phyloP scores from a whole-genome alignment of 1,139 yeast genomes.

The Taphrina flavorubra region DNA sequence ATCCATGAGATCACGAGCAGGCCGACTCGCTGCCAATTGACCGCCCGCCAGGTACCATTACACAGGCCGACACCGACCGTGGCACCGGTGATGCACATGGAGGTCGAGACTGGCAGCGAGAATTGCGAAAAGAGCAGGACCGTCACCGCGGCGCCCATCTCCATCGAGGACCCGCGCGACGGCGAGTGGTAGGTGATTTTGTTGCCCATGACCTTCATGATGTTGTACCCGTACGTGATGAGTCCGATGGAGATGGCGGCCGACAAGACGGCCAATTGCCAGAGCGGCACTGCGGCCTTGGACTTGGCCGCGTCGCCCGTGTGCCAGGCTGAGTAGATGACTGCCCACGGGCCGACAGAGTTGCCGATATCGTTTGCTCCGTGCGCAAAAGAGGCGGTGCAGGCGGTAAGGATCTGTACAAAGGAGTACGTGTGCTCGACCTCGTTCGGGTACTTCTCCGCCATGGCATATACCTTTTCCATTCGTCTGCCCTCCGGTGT shows the following conservation, averaged over 20 bases:
- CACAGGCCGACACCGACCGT: conserved; percentile 77
- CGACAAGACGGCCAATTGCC: conserved; percentile 75
- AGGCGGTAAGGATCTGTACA: conserved; percentile 74
- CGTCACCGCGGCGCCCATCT: conserved; percentile 78
- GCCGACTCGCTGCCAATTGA: conserved; percentile 77
- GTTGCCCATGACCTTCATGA: conserved; percentile 76
- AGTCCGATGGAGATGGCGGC: conserved; percentile 70
- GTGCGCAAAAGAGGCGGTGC: conserved; percentile 82
- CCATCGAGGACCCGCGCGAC: conserved; percentile 78
- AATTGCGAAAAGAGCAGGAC: conserved; percentile 77
- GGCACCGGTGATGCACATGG: conserved; percentile 82
- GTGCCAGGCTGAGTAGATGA: conserved; percentile 68
- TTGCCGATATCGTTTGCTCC: conserved; percentile 82
- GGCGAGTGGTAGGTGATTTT: conserved; percentile 78
- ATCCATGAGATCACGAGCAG: conserved; percentile 80
- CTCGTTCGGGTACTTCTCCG: conserved; percentile 73
- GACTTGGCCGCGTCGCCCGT: conserved; percentile 56
- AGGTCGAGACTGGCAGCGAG: conserved; percentile 73
- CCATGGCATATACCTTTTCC: conserved; percentile 53
- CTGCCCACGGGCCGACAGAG: conserved; percentile 76
- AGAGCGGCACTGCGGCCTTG: conserved; percentile 68
- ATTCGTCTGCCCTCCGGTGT: conserved; percentile 51
- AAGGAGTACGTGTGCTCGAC: conserved; percentile 73
- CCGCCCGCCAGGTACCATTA: conserved; percentile 66
- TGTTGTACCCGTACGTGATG: conserved; percentile 76